phyloP scores from a whole-genome alignment of 805 yeast genomes.

The Zygosaccharomyces bisporus region DNA sequence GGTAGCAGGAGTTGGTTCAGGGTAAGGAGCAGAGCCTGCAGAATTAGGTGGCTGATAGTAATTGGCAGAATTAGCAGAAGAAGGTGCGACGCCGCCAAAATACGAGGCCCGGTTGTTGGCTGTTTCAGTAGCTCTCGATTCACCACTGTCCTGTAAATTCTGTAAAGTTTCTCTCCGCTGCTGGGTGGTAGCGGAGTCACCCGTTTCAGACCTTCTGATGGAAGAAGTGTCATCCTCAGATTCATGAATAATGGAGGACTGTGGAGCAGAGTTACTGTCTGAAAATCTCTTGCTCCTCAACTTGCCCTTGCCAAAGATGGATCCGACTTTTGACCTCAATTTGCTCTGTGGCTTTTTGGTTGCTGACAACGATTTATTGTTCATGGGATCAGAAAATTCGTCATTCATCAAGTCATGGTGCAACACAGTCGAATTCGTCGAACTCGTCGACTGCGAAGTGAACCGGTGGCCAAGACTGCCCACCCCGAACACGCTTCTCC shows the following conservation, averaged over 20 bases:
- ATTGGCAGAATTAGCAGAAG: conserved; percentile 3
- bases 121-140: neutral
- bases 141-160: conserved; percentile 7
- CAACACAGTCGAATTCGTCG: conserved; percentile 29
- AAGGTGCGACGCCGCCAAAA: neutral
- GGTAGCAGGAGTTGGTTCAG: conserved; percentile 2
- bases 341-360: conserved; percentile 37
- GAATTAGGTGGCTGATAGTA: conserved; percentile 3
- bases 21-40: neutral
- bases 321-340: conserved; percentile 68
- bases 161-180: conserved; percentile 13
- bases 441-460: conserved; percentile 22
- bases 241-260: conserved; percentile 10
- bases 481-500: conserved; percentile 28
- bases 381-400: conserved; percentile 32
- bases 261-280: conserved; percentile 1
- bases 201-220: conserved; percentile 9
- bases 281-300: conserved; percentile 34
- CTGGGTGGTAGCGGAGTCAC: conserved; percentile 4
- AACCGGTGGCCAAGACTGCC: conserved; percentile 28
- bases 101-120: conserved; percentile 3
- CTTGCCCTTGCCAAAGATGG: conserved; percentile 65
- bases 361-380: conserved; percentile 29
- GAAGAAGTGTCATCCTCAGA: conserved; percentile 7
- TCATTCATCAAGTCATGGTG: conserved; percentile 34